Base-by-base conservation (phyloP, 805 yeast species). In the Spathaspora passalidarum region DNA sequence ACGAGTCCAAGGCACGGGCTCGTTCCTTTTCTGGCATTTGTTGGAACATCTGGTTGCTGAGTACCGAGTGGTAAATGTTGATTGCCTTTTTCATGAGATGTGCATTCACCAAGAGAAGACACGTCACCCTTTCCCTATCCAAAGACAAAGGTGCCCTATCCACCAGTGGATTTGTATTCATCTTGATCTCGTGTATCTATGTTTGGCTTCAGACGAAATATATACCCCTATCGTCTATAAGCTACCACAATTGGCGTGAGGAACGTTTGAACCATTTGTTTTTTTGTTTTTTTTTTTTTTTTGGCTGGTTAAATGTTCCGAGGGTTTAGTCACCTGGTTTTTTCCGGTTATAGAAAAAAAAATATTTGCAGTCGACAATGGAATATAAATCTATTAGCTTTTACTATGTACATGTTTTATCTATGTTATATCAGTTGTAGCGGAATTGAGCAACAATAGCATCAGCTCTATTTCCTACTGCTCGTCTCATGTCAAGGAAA, bases 401-500 rank as follows among this genome's bases (percentile, higher is more conserved):
- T 25, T 25, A 25, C 34, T 29, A 29, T 29, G 34, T 29, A 29
- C 34, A 29, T 13, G 34, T 29, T 29, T 25, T 29, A 11, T 26
- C 9, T 26, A 11, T 26, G 13, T 26, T 29, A 6, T 10, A 29
- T 29, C n/a, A 29, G 14, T n/a, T 29, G 21, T 44, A 39, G 11
- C 40, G 17, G 17, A 39, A 35, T n/a, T 35, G 19, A n/a, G 38
- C 38, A 26, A 38, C 29, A 25, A 50, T 50, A 3, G 54, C 14
- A 2, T 42, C 49, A 14, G 26, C 46, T 47, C 86, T 66, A 22
- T 84, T 86, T 8, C 67, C 64, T 2, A 81, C 67, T 1, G 85
- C 86, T 43, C 82, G 68, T 52, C 82, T 80, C 86, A 89, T 89
- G 2, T 89, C 87, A 34, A 72, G 63, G 52, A 84, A 86, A 11